A percentile compares a stretch with the other conserved stretches of the same genome.
Conservation (phyloP, 2,329 filamentous ascomycete species). For the Colletotrichum aenigma region DNA sequence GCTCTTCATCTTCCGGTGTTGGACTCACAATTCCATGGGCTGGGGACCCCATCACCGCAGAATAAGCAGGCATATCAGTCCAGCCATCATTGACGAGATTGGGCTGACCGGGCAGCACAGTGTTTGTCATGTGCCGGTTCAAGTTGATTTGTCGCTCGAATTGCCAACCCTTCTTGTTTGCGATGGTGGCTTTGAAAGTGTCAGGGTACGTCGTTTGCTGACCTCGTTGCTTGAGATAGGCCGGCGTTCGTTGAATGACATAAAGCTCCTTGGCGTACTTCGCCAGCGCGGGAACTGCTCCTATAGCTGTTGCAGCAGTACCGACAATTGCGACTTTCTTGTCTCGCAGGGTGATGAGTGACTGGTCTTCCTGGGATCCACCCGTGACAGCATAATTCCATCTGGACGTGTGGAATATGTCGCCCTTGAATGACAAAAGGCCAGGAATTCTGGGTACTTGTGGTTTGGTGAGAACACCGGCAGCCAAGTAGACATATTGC, state of each 20-base stretch:
- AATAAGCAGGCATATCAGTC: slow-evolving; percentile 43
- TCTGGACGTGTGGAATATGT: slow-evolving; percentile 47
- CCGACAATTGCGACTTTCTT: slow-evolving; percentile 53
- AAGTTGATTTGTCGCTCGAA: slow-evolving; percentile 44
- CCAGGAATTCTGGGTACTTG: slow-evolving; percentile 46
- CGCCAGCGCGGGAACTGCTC: slow-evolving; percentile 48
- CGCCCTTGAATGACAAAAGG: slow-evolving; percentile 41
- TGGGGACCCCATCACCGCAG: slow-evolving; percentile 35
- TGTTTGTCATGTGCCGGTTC: slow-evolving; percentile 41
- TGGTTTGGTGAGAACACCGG: slow-evolving; percentile 35
- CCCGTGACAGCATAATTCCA: slow-evolving; percentile 50
- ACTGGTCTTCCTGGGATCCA: slow-evolving; percentile 41
- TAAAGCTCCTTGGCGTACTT: slow-evolving; percentile 52
- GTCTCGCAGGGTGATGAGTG: slow-evolving; percentile 46
- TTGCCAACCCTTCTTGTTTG: slow-evolving; percentile 52
- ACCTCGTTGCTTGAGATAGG: slow-evolving; percentile 40
- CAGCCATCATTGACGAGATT: slow-evolving; percentile 56
- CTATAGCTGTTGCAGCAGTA: slow-evolving; percentile 53
- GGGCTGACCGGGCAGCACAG: slow-evolving; percentile 8
- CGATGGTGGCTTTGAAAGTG: slow-evolving; percentile 38
- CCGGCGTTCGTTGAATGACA: slow-evolving; percentile 60
- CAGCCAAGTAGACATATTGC: slow-evolving; percentile 38
- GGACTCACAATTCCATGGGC: slow-evolving; percentile 39
- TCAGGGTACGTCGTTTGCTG: slow-evolving; percentile 43
- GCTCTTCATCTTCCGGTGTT: slow-evolving; percentile 22